These are phyloP conservation scores for Colletotrichum sp. DNA, from an alignment of 2,329 filamentous ascomycete species.

Conservation along the genomic window DNA sequence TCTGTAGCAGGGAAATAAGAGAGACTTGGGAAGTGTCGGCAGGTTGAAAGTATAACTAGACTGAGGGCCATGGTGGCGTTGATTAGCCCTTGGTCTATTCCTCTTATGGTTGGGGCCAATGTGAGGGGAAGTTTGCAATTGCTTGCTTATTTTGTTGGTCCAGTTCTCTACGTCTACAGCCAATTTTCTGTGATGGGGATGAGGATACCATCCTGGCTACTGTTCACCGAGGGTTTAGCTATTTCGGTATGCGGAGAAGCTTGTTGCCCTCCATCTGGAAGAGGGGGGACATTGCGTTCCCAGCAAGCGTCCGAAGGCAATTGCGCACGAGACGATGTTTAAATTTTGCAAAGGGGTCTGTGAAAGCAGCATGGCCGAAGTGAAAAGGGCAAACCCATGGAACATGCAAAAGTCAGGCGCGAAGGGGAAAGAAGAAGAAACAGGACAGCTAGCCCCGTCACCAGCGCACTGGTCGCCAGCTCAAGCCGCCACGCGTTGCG, in stretches of 20 bases:
- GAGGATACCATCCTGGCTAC: background rate
- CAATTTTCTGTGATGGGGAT: background rate
- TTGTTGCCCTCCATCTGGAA: background rate
- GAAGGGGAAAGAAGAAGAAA: background rate
- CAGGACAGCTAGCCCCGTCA: background rate
- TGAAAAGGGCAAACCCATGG: background rate
- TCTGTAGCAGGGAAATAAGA: background rate
- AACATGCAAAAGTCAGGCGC: background rate
- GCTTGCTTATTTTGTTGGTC: background rate
- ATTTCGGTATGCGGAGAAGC: slow-evolving; percentile 1
- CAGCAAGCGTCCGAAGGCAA: background rate
- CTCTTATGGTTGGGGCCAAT: background rate
- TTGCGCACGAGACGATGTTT: background rate
- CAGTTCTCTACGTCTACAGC: background rate
- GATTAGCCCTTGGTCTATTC: background rate
- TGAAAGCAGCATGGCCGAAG: background rate
- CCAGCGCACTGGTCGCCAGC: background rate
- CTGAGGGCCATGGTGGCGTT: slow-evolving; percentile 6
- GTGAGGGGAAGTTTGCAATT: background rate
- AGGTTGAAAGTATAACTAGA: background rate
- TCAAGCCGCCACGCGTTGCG: background rate
- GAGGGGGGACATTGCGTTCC: background rate
- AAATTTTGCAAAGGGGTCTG: background rate
- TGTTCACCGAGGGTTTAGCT: background rate
- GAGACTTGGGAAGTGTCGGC: background rate